These are phyloP conservation scores for Diaporthe sp. DNA, from an alignment of 2,329 filamentous ascomycete genomes.

Conservation along the genomic window DNA sequence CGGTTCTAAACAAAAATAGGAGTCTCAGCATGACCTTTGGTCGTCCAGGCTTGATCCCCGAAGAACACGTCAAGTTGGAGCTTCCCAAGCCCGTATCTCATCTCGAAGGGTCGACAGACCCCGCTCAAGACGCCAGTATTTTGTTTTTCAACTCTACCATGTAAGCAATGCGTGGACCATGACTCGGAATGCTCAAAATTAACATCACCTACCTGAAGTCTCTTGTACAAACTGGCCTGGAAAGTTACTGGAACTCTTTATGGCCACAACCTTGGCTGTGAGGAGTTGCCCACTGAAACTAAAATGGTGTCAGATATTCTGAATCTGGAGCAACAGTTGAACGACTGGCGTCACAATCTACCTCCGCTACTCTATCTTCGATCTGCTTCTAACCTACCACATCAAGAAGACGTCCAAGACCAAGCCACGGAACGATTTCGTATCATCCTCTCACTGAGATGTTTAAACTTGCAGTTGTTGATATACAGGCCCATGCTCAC, in stretches of 20 bases:
- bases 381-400: background rate
- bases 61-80: background rate
- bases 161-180: background rate
- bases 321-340: background rate
- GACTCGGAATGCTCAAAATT: background rate
- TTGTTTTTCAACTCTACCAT: background rate
- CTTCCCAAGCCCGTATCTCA: background rate
- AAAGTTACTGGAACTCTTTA: background rate
- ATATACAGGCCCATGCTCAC: background rate
- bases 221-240: background rate
- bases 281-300: background rate
- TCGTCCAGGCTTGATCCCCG: background rate
- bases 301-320: background rate
- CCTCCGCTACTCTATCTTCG: background rate
- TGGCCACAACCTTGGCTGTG: background rate
- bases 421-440: background rate
- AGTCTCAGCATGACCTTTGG: background rate
- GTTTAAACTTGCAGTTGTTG: background rate
- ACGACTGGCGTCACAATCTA: background rate
- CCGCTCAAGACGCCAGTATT: background rate
- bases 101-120: background rate
- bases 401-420: background rate
- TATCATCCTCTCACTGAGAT: background rate
- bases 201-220: background rate
- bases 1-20: background rate